Evolutionary conservation across 345 rosid species (phyloP), one percentile per base, ranked within the genome.

Genomic region (Melaleuca quinquenervia): DNA sequence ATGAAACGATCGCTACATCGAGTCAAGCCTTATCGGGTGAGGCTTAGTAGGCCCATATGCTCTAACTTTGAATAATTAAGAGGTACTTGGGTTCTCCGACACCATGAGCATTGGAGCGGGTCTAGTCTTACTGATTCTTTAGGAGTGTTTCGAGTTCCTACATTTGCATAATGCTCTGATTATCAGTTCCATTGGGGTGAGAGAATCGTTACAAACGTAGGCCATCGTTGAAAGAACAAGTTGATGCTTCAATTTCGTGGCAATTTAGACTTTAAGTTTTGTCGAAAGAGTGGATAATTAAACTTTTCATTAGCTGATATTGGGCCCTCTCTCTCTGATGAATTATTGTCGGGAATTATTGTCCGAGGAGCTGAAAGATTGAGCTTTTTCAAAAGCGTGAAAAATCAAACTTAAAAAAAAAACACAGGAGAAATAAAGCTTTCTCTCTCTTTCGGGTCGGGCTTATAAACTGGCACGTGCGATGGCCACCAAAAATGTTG

Each of bases 111-210:
- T n/a, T n/a, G n/a, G n/a, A 0, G 24, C 7, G 36, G 45, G 41
- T 70, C 78, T 70, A 1, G 78, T 21, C 32, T 32, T 70, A 70
- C 8, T 36, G 24, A 36, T 32, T 8, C 78, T 24, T 18, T 1
- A 1, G 36, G 48, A 11, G 24, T 70, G 5, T 32, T 32, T 13
- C 12, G 1, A 0, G n/a, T 4, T 8, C 13, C 26, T 0, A 70
- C 26, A 70, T 36, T 32, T 70, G 24, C 7, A 0, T 0, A 3
- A 3, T 9, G 48, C 6, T 4, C 1, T 8, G 78, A 70, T 70
- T 32, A 36, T 36, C 24, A 22, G 41, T 2, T 32, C 18, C 32
- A 0, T 0, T 18, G 78, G 48, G 48, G 24, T 0, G 13, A 32
- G 24, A 22, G 2, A 8, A 70, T 32, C 24, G 24, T 70, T 9